Evolutionary conservation across 2,329 filamentous ascomycete species (phyloP).

Genomic region (Mollisia scopiformis): DNA sequence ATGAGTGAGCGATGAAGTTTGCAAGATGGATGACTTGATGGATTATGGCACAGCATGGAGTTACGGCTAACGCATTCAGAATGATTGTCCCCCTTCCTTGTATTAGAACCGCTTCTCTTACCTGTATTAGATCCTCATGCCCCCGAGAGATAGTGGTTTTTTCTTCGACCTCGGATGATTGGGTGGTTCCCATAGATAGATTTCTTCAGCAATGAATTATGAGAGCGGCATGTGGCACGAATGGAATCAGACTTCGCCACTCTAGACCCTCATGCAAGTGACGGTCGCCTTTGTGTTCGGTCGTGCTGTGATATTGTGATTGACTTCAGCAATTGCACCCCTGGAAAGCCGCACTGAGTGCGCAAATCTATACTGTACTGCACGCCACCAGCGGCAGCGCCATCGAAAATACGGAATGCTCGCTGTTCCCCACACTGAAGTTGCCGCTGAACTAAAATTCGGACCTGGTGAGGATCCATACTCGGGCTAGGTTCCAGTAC

Average conservation of each 20-base stretch:
- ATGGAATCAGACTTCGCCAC: too few species aligned
- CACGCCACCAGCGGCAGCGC: too few species aligned
- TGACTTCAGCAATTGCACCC: neutral
- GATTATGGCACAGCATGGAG: constrained; percentile 12
- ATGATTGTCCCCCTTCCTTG: constrained; percentile 7
- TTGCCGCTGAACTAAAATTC: neutral
- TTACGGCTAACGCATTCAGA: constrained; percentile 9
- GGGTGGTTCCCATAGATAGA: constrained; percentile 16
- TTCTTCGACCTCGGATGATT: neutral
- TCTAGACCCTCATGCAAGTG: too few species aligned
- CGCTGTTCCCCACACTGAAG: too few species aligned
- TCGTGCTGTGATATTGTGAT: neutral
- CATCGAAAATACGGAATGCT: too few species aligned
- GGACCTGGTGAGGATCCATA: too few species aligned
- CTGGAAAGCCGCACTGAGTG: too few species aligned
- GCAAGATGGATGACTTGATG: neutral
- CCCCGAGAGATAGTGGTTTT: neutral
- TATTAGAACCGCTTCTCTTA: constrained; percentile 1
- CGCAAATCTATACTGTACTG: too few species aligned
- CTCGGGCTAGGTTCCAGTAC: too few species aligned
- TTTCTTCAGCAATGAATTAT: constrained; percentile 22
- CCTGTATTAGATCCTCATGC: constrained; percentile 2
- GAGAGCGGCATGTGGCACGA: constrained; percentile 8
- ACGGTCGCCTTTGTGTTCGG: too few species aligned
- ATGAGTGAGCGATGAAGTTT: too few species aligned